These are phyloP conservation scores for Eucalyptus polyanthemos DNA, from an alignment of 345 rosid genomes.

Conservation along the genomic window DNA sequence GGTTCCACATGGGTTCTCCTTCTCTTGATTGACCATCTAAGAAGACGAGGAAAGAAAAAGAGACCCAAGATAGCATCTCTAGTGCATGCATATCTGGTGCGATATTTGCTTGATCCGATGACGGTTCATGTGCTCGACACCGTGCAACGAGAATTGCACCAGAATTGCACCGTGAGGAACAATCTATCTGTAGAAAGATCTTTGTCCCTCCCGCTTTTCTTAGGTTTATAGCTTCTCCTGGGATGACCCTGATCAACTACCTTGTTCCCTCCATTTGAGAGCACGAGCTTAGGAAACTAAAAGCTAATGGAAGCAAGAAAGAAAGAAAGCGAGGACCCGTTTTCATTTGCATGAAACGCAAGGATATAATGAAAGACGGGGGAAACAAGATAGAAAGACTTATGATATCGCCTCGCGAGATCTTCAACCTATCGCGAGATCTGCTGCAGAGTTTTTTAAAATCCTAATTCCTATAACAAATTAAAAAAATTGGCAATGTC, in stretches of 20 bases:
- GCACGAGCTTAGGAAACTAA: neutral
- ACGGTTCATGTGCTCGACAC: neutral
- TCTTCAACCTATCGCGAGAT: slow-evolving; percentile 1
- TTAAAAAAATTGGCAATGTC: too few species aligned
- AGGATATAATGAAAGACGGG: neutral
- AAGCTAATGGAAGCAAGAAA: neutral
- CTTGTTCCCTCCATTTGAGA: neutral
- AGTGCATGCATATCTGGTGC: too few species aligned
- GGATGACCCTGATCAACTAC: neutral
- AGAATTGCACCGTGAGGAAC: neutral
- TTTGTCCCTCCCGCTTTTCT: neutral
- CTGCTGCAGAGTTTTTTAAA: too few species aligned
- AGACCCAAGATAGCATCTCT: too few species aligned
- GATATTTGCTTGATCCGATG: too few species aligned
- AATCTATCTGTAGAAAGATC: neutral
- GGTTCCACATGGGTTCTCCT: too few species aligned
- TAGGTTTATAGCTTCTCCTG: neutral
- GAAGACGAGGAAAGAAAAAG: too few species aligned
- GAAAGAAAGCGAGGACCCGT: neutral
- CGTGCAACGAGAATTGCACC: neutral
- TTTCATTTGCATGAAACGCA: neutral
- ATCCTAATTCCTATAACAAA: too few species aligned
- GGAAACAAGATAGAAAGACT: neutral
- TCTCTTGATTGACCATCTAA: too few species aligned
- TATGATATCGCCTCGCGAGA: slow-evolving; percentile 39